A percentile compares a stretch with the other conserved stretches of the same genome.
Evolutionary conservation across 192 early-diverging fungal genomes (phyloP).

Genomic region (Dissophora globulifera): DNA sequence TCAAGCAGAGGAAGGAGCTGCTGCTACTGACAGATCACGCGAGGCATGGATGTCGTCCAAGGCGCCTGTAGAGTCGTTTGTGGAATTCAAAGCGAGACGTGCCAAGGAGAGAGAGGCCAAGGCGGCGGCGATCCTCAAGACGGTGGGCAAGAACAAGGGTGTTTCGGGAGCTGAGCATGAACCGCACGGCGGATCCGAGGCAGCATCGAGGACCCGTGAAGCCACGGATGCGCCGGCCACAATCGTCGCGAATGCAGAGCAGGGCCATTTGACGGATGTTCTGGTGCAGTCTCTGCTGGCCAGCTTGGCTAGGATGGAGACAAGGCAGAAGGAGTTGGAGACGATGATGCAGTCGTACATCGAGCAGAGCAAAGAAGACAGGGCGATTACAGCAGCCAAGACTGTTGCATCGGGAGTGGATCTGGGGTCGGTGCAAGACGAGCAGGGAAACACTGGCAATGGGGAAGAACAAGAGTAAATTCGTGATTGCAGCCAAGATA

Average conservation of each 20-base stretch:
- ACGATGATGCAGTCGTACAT: constrained; percentile 11
- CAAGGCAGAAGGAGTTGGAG: constrained; percentile 42
- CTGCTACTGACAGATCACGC: background rate
- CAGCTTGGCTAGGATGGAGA: constrained; percentile 45
- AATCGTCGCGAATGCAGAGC: background rate
- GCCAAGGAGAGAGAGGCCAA: constrained; percentile 24
- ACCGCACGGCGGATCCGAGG: too few species aligned
- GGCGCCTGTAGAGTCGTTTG: constrained; percentile 20
- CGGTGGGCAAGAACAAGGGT: background rate
- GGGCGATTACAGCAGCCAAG: constrained; percentile 8
- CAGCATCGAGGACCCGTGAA: background rate
- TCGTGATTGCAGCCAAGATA: too few species aligned
- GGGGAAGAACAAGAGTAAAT: too few species aligned
- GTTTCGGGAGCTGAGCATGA: too few species aligned
- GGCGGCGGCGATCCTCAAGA: background rate
- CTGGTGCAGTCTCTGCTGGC: constrained; percentile 40
- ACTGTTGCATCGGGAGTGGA: background rate
- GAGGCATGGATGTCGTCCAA: constrained; percentile 7
- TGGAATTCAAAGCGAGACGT: constrained; percentile 34
- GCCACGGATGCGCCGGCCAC: too few species aligned
- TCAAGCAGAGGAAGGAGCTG: constrained; percentile 23
- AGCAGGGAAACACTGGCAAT: background rate
- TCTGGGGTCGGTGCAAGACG: too few species aligned
- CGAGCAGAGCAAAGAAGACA: constrained; percentile 17
- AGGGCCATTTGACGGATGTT: constrained; percentile 19